phyloP scores from a whole-genome alignment of 148 eudicot genomes.

The Amaranthus palmeri region DNA sequence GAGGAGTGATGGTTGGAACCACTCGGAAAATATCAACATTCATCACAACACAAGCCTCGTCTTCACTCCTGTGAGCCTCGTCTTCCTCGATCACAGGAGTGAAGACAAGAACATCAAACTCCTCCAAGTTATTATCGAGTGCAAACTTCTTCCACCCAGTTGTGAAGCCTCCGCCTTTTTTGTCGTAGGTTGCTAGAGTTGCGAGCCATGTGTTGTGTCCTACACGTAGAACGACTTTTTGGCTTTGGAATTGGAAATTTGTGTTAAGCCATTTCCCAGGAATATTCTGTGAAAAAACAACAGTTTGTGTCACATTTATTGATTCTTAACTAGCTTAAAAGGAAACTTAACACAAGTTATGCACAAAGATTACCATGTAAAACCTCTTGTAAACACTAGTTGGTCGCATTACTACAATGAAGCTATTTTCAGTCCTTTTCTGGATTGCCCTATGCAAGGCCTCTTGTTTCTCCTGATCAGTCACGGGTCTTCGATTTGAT shows the following conservation, averaged over 20 bases:
- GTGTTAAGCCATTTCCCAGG: background rate
- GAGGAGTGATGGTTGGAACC: background rate
- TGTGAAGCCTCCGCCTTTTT: background rate
- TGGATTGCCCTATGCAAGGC: constrained; percentile 22
- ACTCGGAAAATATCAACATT: constrained; percentile 10
- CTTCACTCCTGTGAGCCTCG: background rate
- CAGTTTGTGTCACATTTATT: background rate
- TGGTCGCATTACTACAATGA: constrained; percentile 27
- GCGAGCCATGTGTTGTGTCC: background rate
- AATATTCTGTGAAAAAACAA: background rate
- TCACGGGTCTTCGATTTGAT: constrained; percentile 27
- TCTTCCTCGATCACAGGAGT: background rate
- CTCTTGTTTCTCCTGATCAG: constrained; percentile 16
- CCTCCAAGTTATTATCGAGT: background rate
- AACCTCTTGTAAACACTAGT: constrained; percentile 30
- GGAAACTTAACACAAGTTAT: background rate
- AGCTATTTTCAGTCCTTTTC: constrained; percentile 22
- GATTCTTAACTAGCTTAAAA: background rate
- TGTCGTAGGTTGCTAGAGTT: background rate
- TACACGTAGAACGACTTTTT: constrained; percentile 8
- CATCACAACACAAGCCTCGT: background rate
- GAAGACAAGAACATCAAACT: constrained; percentile 1
- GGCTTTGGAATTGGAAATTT: background rate
- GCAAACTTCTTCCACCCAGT: constrained; percentile 14
- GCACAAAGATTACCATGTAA: constrained; percentile 20